Conservation (phyloP, 108 stramenopile genomes). For the Seminavis robusta region DNA sequence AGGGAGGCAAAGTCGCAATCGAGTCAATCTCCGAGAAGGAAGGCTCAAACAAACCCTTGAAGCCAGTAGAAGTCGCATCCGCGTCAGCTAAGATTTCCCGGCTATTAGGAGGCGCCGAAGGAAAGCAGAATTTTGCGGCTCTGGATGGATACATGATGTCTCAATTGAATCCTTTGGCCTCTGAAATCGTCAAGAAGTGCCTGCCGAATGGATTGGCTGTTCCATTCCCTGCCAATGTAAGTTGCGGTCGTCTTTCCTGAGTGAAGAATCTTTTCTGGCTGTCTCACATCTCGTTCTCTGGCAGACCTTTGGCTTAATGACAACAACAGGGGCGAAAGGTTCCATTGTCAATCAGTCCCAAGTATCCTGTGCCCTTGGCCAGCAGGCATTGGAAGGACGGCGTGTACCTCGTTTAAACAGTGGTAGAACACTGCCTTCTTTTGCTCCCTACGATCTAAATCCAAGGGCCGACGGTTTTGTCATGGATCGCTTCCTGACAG, state of each 20-base stretch:
- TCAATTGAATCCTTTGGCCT: slow-evolving; percentile 87
- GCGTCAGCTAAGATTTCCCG: slow-evolving; percentile 71
- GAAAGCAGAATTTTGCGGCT: slow-evolving; percentile 75
- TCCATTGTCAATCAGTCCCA: slow-evolving; percentile 98
- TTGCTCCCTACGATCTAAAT: slow-evolving; percentile 94
- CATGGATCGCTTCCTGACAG: slow-evolving; percentile 97
- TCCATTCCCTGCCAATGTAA: slow-evolving; percentile 94
- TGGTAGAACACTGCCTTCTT: slow-evolving; percentile 96
- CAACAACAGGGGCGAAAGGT: slow-evolving; percentile 98
- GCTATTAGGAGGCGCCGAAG: slow-evolving; percentile 79
- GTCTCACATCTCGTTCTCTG: neutral
- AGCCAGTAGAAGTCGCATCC: slow-evolving; percentile 79
- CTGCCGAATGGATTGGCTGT: slow-evolving; percentile 94
- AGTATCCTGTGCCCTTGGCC: slow-evolving; percentile 97
- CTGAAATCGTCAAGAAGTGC: slow-evolving; percentile 92
- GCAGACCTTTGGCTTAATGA: slow-evolving; percentile 95
- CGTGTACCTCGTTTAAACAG: slow-evolving; percentile 97
- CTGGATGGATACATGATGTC: slow-evolving; percentile 96
- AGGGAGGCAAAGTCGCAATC: slow-evolving; percentile 88
- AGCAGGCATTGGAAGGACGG: slow-evolving; percentile 99
- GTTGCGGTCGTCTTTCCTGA: slow-evolving; percentile 8
- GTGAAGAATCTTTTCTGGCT: neutral
- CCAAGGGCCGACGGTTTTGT: slow-evolving; percentile 99
- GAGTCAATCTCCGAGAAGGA: slow-evolving; percentile 39
- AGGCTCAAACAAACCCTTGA: slow-evolving; percentile 48